Percentiles rank a stretch among this genome's conserved stretches.
phyloP scores from a whole-genome alignment of 495 filamentous ascomycete genomes.

The Penicillium pancosmium region DNA sequence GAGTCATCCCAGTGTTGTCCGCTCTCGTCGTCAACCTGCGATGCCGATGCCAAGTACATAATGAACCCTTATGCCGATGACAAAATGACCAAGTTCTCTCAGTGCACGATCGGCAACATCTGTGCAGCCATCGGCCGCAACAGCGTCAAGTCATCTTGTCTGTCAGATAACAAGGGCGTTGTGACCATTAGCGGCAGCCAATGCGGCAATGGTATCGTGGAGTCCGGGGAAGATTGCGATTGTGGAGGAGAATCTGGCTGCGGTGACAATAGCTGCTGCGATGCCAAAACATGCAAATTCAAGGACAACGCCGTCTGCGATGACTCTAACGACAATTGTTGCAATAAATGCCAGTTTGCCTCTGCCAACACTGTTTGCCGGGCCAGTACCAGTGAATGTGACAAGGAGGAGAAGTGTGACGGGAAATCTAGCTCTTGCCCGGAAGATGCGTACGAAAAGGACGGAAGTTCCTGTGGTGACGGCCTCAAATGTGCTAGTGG shows the following conservation, averaged over 20 bases:
- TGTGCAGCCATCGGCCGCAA: slow-evolving; percentile 86
- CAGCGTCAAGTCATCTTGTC: slow-evolving; percentile 73
- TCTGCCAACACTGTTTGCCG: slow-evolving; percentile 73
- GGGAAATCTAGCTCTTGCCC: slow-evolving; percentile 78
- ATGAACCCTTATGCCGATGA: slow-evolving; percentile 90
- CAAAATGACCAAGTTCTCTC: slow-evolving; percentile 77
- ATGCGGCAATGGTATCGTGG: slow-evolving; percentile 97
- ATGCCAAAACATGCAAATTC: slow-evolving; percentile 89
- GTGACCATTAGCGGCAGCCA: slow-evolving; percentile 82
- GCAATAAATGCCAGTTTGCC: slow-evolving; percentile 73
- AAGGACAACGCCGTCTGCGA: slow-evolving; percentile 77
- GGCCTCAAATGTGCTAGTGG: slow-evolving; percentile 85
- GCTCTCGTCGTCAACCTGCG: slow-evolving; percentile 65
- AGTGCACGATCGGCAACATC: slow-evolving; percentile 90
- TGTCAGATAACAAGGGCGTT: slow-evolving; percentile 81
- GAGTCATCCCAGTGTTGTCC: slow-evolving; percentile 85
- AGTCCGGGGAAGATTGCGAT: slow-evolving; percentile 92
- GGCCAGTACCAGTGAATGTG: slow-evolving; percentile 74
- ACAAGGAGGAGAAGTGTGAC: slow-evolving; percentile 80
- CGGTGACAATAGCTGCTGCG: slow-evolving; percentile 76
- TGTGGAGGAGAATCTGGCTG: slow-evolving; percentile 80
- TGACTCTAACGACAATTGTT: slow-evolving; percentile 90
- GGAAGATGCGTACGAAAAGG: slow-evolving; percentile 62
- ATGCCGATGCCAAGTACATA: slow-evolving; percentile 78
- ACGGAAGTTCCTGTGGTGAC: slow-evolving; percentile 71